These are phyloP conservation scores for Kluyveromyces sp. DNA, from an alignment of 1,139 yeast genomes.

Conservation along the genomic window DNA sequence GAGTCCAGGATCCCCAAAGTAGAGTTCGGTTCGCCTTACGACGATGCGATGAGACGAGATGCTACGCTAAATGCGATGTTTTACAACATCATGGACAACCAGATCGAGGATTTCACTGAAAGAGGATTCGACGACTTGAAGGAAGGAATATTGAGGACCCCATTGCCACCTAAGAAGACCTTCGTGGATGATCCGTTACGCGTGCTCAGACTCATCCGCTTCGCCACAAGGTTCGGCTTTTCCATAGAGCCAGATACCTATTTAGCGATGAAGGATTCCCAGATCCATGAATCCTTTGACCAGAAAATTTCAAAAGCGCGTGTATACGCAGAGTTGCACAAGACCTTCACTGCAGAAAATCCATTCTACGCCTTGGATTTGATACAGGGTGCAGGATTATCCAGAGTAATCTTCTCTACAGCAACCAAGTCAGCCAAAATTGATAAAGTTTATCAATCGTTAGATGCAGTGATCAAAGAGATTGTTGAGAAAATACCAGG, in stretches of 20 bases:
- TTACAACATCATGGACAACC: slow-evolving; percentile 60
- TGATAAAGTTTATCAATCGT: not conserved
- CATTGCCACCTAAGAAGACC: slow-evolving; percentile 75
- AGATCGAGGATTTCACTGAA: slow-evolving; percentile 80
- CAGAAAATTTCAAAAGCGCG: slow-evolving; percentile 84
- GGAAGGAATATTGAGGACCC: slow-evolving; percentile 73
- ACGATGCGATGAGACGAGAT: slow-evolving; percentile 89
- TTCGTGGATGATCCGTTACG: slow-evolving; percentile 91
- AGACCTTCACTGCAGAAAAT: slow-evolving; percentile 57
- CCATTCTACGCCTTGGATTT: slow-evolving; percentile 60
- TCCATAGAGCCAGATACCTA: slow-evolving; percentile 52
- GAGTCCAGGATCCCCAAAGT: slow-evolving; percentile 74
- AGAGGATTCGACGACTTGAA: slow-evolving; percentile 65
- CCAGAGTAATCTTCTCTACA: slow-evolving; percentile 48
- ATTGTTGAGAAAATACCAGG: slow-evolving; percentile 2
- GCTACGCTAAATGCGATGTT: slow-evolving; percentile 91
- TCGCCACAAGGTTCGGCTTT: slow-evolving; percentile 76
- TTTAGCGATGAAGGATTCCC: slow-evolving; percentile 56
- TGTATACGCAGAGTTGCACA: slow-evolving; percentile 78
- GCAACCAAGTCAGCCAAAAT: not conserved
- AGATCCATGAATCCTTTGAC: slow-evolving; percentile 52
- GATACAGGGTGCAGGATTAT: slow-evolving; percentile 49
- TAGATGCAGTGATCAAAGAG: slow-evolving; percentile 1
- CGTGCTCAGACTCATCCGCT: slow-evolving; percentile 74
- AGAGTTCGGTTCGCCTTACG: slow-evolving; percentile 79